Evolutionary conservation across 2,329 filamentous ascomycete species (phyloP).

Genomic region (Xylaria digitata): DNA sequence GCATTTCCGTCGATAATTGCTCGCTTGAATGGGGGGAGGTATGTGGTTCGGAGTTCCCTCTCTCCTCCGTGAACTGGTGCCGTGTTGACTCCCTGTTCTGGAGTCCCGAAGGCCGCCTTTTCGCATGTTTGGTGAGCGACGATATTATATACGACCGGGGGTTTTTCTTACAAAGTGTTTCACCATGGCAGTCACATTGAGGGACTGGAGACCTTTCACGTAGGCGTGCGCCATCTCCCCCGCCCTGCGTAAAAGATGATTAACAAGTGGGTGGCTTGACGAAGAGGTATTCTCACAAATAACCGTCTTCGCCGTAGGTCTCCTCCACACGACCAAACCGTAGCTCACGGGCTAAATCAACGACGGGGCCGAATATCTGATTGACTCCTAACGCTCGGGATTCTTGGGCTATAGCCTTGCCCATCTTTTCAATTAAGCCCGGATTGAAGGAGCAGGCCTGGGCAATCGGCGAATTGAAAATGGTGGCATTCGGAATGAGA

Average conservation of each 20-base stretch:
- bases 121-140: constrained; percentile 16
- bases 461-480: constrained; percentile 82
- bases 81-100: constrained; percentile 79
- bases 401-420: constrained; percentile 71
- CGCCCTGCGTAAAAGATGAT: constrained; percentile 47
- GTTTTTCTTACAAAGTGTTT: constrained; percentile 73
- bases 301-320: constrained; percentile 76
- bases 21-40: constrained; percentile 72
- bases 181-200: constrained; percentile 75
- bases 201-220: constrained; percentile 69
- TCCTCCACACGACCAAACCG: constrained; percentile 80
- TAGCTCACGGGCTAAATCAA: constrained; percentile 76
- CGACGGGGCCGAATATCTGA: constrained; percentile 77
- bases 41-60: constrained; percentile 65
- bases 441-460: constrained; percentile 78
- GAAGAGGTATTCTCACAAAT: constrained; percentile 56
- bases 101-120: constrained; percentile 70
- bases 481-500: constrained; percentile 77
- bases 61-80: constrained; percentile 67
- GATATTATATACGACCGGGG: constrained; percentile 15
- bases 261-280: constrained; percentile 11
- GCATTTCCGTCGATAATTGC: constrained; percentile 77
- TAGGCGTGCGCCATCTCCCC: constrained; percentile 74
- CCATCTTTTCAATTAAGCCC: constrained; percentile 73
- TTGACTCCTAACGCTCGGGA: constrained; percentile 75